Base-by-base conservation (phyloP, 2,329 filamentous ascomycete species). In the Aspergillus ruber region DNA sequence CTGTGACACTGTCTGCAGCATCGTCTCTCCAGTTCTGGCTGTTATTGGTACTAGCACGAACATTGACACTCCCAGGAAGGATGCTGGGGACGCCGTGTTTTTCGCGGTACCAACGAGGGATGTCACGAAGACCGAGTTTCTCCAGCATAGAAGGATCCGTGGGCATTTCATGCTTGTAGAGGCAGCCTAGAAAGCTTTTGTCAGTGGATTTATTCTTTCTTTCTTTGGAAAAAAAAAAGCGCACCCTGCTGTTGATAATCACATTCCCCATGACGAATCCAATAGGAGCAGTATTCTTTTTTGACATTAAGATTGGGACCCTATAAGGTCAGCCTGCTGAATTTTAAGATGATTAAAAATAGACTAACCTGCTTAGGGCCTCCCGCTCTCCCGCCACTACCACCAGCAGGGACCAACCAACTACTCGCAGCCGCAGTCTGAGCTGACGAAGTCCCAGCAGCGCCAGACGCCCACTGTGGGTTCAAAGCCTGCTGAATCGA, bases 91-190 rank as follows among this genome's bases (percentile, higher is more conserved):
- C 47, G 6, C 53, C 50, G 48, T 64, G 57, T 56, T 75, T 74
- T 45, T 82, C 75, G 45, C 72, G 70, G 59, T 74, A 82, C 81
- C 81, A 84, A 6, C 66, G 64, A 7, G 81, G 81, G 13, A 76
- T 67, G 38, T 72, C 69, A 2, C 69, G 68, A 44, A 95, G 78
- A 0, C 90, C 90, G 2, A 95, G 75, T 6, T 77, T 74, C 39
- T 79, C 71, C 56, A 94, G 80, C 1, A 82, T 86, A 0, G 74
- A 71, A 44, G 75, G 74, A 54, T 90, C 82, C 21, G 72, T 67
- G 0, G 90, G 90, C 86, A 95, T 95, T 64, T 93, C 87, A 65
- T 95, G 90, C 71, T 90, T 91, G 74, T 83, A 95, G 55, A 84
- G 82, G 72, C 90, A 95, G 0, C 90, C 69, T 72, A 41, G n/a